Evolutionary conservation across 2,329 filamentous ascomycete genomes (phyloP), one percentile per base, ranked within the genome.

Genomic region (Epicoccum nigrum): DNA sequence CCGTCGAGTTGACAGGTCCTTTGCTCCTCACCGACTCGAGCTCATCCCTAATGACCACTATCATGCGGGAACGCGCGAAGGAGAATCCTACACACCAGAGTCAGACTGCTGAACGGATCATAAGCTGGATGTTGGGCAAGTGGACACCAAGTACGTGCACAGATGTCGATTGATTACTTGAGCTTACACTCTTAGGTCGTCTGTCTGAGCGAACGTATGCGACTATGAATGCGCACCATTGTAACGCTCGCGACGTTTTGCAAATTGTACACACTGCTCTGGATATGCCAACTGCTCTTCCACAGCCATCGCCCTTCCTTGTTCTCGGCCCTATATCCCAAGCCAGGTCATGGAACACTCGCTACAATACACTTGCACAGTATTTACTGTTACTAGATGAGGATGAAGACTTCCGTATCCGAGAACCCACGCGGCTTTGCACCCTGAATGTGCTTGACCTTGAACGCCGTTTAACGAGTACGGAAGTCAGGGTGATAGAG

Each of bases 1-100:
- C 87, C 17, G 86, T 90, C 37, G 92, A 95, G 63, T 79, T 93
- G 28, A 93, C 87, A 67, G 92, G 92, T 0, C 93, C 94, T 7
- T 85, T 86, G 1, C 71, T 86, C 16, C 76, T 96, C 15, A 87
- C 87, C n/a, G 94, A 97, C 69, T 86, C 91, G 1, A 88, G 90
- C 3, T 77, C 93, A 15, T 77, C 81, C 2, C 72, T 99, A 32
- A 90, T 96, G 84, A 78, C 82, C 13, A 82, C 83, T 46, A 72
- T 95, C 33, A 77, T 94, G 28, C 81, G 86, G 48, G 76, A 85
- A 32, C 84, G 85, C 44, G 86, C 88, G 59, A 80, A 83, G 21
- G 82, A 87, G 62, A 84, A 88, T 35, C 88, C 90, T 1, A 86
- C 83, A 51, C 83, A 84, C 28, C 89, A 84, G 58, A 83, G 86